Percentiles rank a stretch among this genome's conserved stretches.
Evolutionary conservation across 2,329 filamentous ascomycete genomes (phyloP).

Genomic region (Aspergillus novofumigatus): DNA sequence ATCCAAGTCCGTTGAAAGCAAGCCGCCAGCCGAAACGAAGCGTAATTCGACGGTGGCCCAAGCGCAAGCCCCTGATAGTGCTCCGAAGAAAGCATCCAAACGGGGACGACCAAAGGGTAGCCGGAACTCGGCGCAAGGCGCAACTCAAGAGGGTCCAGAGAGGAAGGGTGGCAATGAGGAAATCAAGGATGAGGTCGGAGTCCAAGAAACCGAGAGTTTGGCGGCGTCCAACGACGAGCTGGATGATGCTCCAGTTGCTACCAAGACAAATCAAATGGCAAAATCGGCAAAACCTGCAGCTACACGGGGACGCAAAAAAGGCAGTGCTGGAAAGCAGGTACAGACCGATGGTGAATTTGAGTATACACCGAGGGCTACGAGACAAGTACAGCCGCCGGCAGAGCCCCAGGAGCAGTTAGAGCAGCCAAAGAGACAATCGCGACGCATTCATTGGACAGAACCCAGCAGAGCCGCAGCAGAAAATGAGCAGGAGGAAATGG

Average conservation of each 20-base stretch:
- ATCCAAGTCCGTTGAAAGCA: slow-evolving; percentile 41
- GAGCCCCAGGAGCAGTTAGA: slow-evolving; percentile 18
- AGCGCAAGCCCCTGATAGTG: slow-evolving; percentile 16
- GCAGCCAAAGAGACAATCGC: slow-evolving; percentile 18
- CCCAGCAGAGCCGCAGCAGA: slow-evolving; percentile 21
- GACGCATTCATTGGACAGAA: slow-evolving; percentile 15
- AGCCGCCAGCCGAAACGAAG: slow-evolving; percentile 27
- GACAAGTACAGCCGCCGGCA: slow-evolving; percentile 16
- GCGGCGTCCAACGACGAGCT: slow-evolving; percentile 24
- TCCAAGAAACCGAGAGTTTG: slow-evolving; percentile 21
- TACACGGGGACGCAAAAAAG: slow-evolving; percentile 23
- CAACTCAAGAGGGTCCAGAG: slow-evolving; percentile 24
- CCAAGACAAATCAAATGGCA: slow-evolving; percentile 16
- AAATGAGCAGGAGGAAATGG: slow-evolving; percentile 25
- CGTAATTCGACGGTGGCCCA: slow-evolving; percentile 18
- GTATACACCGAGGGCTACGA: slow-evolving; percentile 33
- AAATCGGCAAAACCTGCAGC: slow-evolving; percentile 19
- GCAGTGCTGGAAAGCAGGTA: slow-evolving; percentile 23
- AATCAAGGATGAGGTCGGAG: slow-evolving; percentile 24
- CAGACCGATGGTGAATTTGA: slow-evolving; percentile 39
- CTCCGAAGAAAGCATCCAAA: slow-evolving; percentile 16
- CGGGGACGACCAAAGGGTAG: slow-evolving; percentile 32
- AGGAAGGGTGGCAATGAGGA: slow-evolving; percentile 44
- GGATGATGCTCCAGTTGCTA: slow-evolving; percentile 11
- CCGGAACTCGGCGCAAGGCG: slow-evolving; percentile 22